Evolutionary conservation across 139 green algal genomes (phyloP), one percentile per base, ranked within the genome.

Genomic region (Pedinophyceae sp.): DNA sequence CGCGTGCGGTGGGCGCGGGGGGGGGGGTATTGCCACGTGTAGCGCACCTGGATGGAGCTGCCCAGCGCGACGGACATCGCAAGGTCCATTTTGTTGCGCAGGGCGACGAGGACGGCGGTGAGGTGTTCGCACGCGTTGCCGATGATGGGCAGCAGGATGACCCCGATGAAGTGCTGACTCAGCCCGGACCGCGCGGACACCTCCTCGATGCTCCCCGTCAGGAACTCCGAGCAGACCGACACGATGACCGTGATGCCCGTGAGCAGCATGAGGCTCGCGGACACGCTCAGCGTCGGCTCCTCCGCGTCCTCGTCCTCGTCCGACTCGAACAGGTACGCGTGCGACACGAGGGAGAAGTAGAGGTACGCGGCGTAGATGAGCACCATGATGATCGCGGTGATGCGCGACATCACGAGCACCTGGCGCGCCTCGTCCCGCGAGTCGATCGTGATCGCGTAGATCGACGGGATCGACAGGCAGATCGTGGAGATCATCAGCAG

Each of bases 71-170:
- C 71, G 10, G 34, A 43, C 34, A 43, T 81, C 3, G 79, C 75
- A 25, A 93, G 69, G 65, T 93, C 84, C 84, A 94, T 93, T 62
- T 92, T 92, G 70, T 90, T 76, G 64, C 88, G 90, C 24, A 80
- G 66, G 2, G 86, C 85, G 58, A 95, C 86, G 48, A 93, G 73
- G n/a, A 95, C 70, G 0, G 86, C 85, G 3, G 75, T 87, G 50
- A 92, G 82, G 70, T 94, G 85, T 68, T 93, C 85, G 27, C 74
- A 84, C 6, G 84, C 84, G 29, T 94, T 94, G 61, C 84, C 84
- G 1, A 82, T 84, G 22, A 93, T 88, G 22, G 85, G 85, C 56
- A 93, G 69, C 23, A 95, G 48, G 30, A 89, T 78, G 24, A 83
- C 79, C 6, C 77, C 77, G 18, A 94, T 54, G 73, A 94, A 93